Evolutionary conservation across 2,329 filamentous ascomycete genomes (phyloP), one percentile per base, ranked within the genome.

Genomic region (Alternaria gaisen): DNA sequence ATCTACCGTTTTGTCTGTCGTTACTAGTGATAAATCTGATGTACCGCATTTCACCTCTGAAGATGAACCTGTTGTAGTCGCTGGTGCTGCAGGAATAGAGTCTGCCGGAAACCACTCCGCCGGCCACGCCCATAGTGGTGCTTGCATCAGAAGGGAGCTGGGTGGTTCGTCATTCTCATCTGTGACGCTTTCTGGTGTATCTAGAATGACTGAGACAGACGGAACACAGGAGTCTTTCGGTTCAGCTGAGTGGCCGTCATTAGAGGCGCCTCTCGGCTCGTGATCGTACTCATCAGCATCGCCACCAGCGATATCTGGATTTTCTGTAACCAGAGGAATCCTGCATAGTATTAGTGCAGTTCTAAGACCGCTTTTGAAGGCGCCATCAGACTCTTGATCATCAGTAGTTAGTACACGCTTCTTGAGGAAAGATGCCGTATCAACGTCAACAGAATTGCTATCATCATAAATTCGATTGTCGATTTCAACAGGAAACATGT

Each of bases 91-190:
- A n/a, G 46, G 46, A 14, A 30, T 36, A 24, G 32, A 22, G 34
- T 2, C 14, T 16, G 18, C 34, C 11, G 34, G 43, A 22, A 20
- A 40, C 11, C 20, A 14, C 1, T 54, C 32, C 18, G 40, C 36
- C 0, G 36, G 32, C 8, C 10, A 18, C 16, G 36, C 34, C 18
- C 18, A 46, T 6, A 59, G 6, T 5, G 56, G 51, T 22, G 55
- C 55, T 9, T 24, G 44, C 16, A 41, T 36, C 1, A 61, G 12
- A 22, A 59, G 34, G 10, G 59, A 59, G 51, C 51, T 32, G 8
- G 43, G 43, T 6, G 59, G 59, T 11, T 61, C 58, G 34, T 16
- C 38, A 22, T 61, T 36, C 10, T 48, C 34, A 6, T 53, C 36
- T 16, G 4, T 10, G 1, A 30, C 20, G 4, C 20, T 26, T 5